A percentile compares a stretch with the other conserved stretches of the same genome.
These are phyloP conservation scores for Vaccinium myrtillus DNA, from an alignment of 148 eudicot species.

Conservation along the genomic window DNA sequence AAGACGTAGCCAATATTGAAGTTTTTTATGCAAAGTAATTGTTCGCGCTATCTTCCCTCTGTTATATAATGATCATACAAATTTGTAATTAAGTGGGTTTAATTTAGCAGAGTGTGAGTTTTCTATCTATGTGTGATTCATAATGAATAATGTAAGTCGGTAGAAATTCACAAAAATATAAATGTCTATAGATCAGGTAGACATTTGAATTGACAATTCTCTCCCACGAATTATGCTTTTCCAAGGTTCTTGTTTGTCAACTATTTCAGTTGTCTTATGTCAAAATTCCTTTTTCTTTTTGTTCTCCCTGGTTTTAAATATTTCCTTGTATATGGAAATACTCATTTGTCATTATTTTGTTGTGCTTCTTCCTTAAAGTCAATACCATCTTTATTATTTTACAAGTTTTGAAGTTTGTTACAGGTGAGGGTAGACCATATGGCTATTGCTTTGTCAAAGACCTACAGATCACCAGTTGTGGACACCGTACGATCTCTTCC, in stretches of 20 bases:
- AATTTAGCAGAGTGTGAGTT: neutral
- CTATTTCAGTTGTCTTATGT: neutral
- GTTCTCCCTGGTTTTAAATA: neutral
- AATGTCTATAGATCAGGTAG: neutral
- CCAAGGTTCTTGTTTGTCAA: neutral
- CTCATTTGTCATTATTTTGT: neutral
- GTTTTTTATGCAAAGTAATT: neutral
- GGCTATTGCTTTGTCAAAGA: constrained; percentile 84
- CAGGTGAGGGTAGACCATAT: constrained; percentile 89
- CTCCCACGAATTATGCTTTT: neutral
- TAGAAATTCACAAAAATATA: neutral
- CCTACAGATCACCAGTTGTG: constrained; percentile 68
- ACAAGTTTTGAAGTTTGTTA: constrained; percentile 16
- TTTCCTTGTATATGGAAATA: neutral
- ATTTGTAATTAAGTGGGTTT: neutral
- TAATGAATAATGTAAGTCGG: neutral
- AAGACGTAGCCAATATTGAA: neutral
- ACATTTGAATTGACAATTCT: neutral
- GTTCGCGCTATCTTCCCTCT: neutral
- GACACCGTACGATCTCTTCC: constrained; percentile 90
- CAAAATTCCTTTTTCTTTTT: neutral
- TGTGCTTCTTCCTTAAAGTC: neutral
- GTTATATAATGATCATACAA: neutral
- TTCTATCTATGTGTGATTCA: neutral
- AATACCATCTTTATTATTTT: neutral